Base-by-base conservation (phyloP, 2,329 filamentous ascomycete genomes). In the Botrytis tulipae region DNA sequence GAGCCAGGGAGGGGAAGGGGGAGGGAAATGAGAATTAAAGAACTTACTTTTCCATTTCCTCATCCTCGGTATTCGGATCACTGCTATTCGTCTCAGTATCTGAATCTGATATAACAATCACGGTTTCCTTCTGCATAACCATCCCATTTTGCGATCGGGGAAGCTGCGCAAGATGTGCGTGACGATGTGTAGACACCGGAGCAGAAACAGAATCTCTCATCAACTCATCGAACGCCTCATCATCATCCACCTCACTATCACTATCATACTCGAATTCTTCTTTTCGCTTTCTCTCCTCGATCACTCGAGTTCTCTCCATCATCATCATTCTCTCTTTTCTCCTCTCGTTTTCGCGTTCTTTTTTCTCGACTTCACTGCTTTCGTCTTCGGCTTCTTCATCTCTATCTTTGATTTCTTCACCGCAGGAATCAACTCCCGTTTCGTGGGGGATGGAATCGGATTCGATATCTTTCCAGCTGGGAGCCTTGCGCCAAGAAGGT, bases 401-500 rank as follows among this genome's bases (percentile, higher is more conserved):
- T 3, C 32, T 29, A 20, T 48, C 22, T 2, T 12, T 8, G 6
- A 68, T 57, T 32, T 60, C 46, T 12, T 70, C 71, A 51, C 48
- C 73, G 12, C 60, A 51, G 8, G 63, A 57, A n/a, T 70, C 68
- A 7, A 59, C 44, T 59, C 22, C 37, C 16, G 59, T 57, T 37
- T 72, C 63, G 22, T 62, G 35, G n/a, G 6, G 14, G 0, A 54
- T 29, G 12, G 25, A 18, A n/a, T 18, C 8, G 0, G 37, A 62
- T 16, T 18, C 60, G 12, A 12, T 9, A 40, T 66, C 48, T 32
- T 60, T 70, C 73, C 66, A 60, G n/a, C 12, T 42, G 16, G 63
- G 74, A 0, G 69, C 44, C 2, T 51, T 44, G 46, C 62, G 57
- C 51, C 76, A 78, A 14, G 12, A 51, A n/a, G 76, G 75, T 10